These are phyloP conservation scores for Theobroma cacao DNA, from an alignment of 345 rosid species.

Conservation along the genomic window DNA sequence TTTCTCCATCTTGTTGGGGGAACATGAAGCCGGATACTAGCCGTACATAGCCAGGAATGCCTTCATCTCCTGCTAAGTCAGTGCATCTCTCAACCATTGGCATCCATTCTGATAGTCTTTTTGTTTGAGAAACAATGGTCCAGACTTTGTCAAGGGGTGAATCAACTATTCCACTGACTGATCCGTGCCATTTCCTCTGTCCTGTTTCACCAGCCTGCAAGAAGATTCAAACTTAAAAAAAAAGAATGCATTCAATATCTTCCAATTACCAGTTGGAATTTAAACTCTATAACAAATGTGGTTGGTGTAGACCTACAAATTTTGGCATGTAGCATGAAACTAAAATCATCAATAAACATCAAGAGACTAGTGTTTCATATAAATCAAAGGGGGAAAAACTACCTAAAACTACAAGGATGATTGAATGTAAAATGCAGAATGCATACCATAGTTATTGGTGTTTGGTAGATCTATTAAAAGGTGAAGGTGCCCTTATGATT, in stretches of 20 bases:
- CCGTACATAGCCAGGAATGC: slow-evolving; percentile 42
- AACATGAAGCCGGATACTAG: slow-evolving; percentile 59
- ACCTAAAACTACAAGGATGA: neutral
- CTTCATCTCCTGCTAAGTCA: slow-evolving; percentile 41
- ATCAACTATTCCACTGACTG: slow-evolving; percentile 41
- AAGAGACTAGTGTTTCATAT: neutral
- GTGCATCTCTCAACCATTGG: slow-evolving; percentile 57
- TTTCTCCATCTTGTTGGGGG: slow-evolving; percentile 48
- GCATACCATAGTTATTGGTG: neutral
- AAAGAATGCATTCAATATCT: neutral
- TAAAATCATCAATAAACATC: neutral
- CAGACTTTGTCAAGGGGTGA: slow-evolving; percentile 44
- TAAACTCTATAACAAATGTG: too few species aligned
- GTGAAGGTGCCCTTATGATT: neutral
- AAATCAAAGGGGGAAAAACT: neutral
- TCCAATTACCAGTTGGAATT: too few species aligned
- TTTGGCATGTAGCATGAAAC: too few species aligned
- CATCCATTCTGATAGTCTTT: slow-evolving; percentile 50
- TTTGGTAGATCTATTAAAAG: neutral
- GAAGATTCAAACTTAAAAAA: neutral
- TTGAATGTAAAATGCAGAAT: neutral
- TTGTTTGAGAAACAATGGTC: slow-evolving; percentile 43
- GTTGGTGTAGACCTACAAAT: too few species aligned
- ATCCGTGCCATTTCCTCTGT: slow-evolving; percentile 44
- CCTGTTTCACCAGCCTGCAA: slow-evolving; percentile 27